Evolutionary conservation across 139 green algal genomes (phyloP).

Genomic region (Chlorella sp.): DNA sequence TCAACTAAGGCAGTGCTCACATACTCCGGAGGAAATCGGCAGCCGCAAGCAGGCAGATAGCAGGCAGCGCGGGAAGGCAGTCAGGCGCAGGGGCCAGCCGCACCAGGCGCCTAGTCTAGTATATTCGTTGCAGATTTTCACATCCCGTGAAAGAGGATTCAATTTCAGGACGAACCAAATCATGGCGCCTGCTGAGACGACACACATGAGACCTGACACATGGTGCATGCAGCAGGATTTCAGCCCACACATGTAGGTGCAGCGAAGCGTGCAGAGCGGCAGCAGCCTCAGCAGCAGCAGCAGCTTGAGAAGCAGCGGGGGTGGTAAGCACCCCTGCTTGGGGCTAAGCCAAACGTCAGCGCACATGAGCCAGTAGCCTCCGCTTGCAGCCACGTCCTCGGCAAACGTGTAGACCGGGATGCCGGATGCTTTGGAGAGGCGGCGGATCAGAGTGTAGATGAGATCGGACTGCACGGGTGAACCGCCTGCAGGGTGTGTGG

Average conservation of each 20-base stretch:
- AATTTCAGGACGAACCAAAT: no score
- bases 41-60: not conserved
- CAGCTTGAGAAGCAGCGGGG: no score
- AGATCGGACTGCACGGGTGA: slow-evolving; percentile 47
- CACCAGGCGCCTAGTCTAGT: no score
- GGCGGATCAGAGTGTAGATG: slow-evolving; percentile 41
- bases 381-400: slow-evolving; percentile 46
- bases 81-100: not conserved
- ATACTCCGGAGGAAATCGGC: not conserved
- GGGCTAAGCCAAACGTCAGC: not conserved
- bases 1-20: not conserved
- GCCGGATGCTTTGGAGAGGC: slow-evolving; percentile 32
- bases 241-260: no score
- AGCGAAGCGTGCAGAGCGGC: not conserved
- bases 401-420: slow-evolving; percentile 58
- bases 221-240: no score
- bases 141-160: no score
- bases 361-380: slow-evolving; percentile 62
- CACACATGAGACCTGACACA: no score
- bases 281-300: not conserved
- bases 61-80: not conserved
- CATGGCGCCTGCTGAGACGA: no score
- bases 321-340: not conserved
- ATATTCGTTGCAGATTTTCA: no score
- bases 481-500: slow-evolving; percentile 38